phyloP scores from a whole-genome alignment of 352 stramenopile genomes.

The Phytophthora crassamura region DNA sequence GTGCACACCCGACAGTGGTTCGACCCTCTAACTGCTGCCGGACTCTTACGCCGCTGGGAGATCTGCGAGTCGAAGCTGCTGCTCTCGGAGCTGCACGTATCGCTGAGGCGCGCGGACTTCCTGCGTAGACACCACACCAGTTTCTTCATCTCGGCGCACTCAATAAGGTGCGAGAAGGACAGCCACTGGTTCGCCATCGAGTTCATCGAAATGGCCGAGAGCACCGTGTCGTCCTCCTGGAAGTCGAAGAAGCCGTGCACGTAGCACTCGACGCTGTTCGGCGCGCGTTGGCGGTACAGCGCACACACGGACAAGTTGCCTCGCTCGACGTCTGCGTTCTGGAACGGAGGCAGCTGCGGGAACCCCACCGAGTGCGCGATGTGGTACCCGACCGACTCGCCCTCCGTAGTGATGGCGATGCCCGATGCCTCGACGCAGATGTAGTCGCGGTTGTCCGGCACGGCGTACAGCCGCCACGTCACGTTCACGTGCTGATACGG shows the following conservation, averaged over 20 bases:
- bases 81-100: conserved; percentile 14
- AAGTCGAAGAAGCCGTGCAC: conserved; percentile 42
- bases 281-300: conserved; percentile 31
- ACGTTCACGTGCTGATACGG: conserved; percentile 51
- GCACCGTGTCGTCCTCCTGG: conserved; percentile 31
- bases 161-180: conserved; percentile 33
- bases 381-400: conserved; percentile 50
- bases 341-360: conserved; percentile 40
- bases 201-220: conserved; percentile 36
- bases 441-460: conserved; percentile 42
- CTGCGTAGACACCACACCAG: conserved; percentile 35
- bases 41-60: conserved; percentile 13
- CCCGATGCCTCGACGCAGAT: conserved; percentile 52
- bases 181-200: conserved; percentile 41
- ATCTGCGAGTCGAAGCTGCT: conserved; percentile 21
- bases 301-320: conserved; percentile 41
- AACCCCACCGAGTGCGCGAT: conserved; percentile 59
- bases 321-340: conserved; percentile 33
- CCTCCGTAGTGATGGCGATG: conserved; percentile 18
- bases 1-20: conserved; percentile 32
- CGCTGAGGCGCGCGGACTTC: conserved; percentile 23
- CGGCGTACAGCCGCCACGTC: conserved; percentile 39
- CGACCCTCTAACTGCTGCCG: neutral
- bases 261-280: conserved; percentile 34
- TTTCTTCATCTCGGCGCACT: conserved; percentile 39